These are phyloP conservation scores for Hevea brasiliensis DNA, from an alignment of 345 rosid species.

Conservation along the genomic window DNA sequence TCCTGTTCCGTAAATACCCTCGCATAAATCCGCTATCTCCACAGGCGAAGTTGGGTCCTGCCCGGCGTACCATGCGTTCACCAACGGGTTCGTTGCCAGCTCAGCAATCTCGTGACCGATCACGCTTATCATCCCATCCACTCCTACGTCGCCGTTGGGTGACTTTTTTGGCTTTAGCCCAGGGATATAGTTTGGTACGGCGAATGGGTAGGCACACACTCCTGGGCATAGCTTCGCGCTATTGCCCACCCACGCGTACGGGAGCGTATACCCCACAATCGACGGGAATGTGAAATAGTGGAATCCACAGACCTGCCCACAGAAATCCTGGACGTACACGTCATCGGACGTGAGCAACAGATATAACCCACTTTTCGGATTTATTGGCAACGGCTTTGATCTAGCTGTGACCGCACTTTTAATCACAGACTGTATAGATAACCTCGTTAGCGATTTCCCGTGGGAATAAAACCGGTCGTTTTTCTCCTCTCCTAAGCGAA, in stretches of 20 bases:
- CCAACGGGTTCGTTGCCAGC: conserved; percentile 89
- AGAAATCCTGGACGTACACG: conserved; percentile 93
- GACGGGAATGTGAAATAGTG: conserved; percentile 97
- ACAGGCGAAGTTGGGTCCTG: conserved; percentile 83
- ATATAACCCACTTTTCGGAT: conserved; percentile 71
- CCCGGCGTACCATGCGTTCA: conserved; percentile 98
- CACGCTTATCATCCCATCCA: conserved; percentile 96
- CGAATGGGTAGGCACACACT: conserved; percentile 90
- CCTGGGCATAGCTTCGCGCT: conserved; percentile 89
- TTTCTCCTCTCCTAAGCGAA: conserved; percentile 63
- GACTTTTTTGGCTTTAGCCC: conserved; percentile 68
- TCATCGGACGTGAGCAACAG: conserved; percentile 81
- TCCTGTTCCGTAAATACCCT: conserved; percentile 96
- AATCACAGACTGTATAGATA: conserved; percentile 83
- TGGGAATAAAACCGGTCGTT: conserved; percentile 92
- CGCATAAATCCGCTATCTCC: conserved; percentile 92
- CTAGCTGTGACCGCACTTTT: conserved; percentile 69
- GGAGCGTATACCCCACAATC: conserved; percentile 85
- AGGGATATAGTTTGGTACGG: conserved; percentile 63
- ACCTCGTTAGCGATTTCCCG: conserved; percentile 77
- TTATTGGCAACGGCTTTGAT: conserved; percentile 67
- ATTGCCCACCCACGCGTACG: conserved; percentile 98
- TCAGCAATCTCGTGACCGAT: conserved; percentile 95
- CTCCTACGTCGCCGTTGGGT: conserved; percentile 84
- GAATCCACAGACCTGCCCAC: conserved; percentile 92